phyloP scores from a whole-genome alignment of 2,329 filamentous ascomycete genomes.

The Lachnellula suecica region DNA sequence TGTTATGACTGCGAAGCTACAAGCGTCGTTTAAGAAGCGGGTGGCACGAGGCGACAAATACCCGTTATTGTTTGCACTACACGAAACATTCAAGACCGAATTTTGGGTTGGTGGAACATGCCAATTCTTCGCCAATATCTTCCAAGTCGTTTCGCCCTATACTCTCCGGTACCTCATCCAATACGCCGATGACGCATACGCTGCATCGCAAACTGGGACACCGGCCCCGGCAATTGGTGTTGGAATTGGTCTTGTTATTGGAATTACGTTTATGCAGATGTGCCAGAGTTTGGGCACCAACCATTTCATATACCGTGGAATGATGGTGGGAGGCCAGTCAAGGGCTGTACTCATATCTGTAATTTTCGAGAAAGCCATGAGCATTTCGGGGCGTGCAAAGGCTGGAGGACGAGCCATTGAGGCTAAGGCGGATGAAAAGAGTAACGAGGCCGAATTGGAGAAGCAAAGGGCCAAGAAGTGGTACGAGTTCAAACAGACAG shows the following conservation, averaged over 20 bases:
- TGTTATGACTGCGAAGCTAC: constrained; percentile 64
- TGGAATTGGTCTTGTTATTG: constrained; percentile 81
- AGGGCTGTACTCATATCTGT: constrained; percentile 79
- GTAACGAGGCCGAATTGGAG: constrained; percentile 43
- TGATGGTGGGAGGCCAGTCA: constrained; percentile 84
- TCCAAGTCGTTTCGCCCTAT: constrained; percentile 84
- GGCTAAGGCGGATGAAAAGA: constrained; percentile 38
- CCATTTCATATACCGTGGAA: constrained; percentile 90
- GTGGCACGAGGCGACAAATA: constrained; percentile 66
- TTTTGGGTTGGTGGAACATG: constrained; percentile 83
- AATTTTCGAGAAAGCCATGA: constrained; percentile 92
- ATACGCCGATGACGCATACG: constrained; percentile 79
- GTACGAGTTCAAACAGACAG: constrained; percentile 35
- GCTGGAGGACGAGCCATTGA: constrained; percentile 67
- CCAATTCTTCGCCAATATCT: constrained; percentile 68
- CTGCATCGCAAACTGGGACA: constrained; percentile 50
- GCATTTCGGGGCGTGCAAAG: constrained; percentile 81
- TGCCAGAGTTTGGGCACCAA: constrained; percentile 78
- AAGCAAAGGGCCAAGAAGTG: constrained; percentile 38
- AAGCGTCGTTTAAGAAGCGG: constrained; percentile 68
- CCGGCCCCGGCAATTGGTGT: constrained; percentile 67
- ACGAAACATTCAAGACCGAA: constrained; percentile 82
- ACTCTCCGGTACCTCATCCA: constrained; percentile 81
- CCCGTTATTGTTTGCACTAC: constrained; percentile 76
- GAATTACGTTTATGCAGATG: constrained; percentile 83